These are phyloP conservation scores for Aspergillus haitiensis DNA, from an alignment of 495 filamentous ascomycete species.

Conservation along the genomic window DNA sequence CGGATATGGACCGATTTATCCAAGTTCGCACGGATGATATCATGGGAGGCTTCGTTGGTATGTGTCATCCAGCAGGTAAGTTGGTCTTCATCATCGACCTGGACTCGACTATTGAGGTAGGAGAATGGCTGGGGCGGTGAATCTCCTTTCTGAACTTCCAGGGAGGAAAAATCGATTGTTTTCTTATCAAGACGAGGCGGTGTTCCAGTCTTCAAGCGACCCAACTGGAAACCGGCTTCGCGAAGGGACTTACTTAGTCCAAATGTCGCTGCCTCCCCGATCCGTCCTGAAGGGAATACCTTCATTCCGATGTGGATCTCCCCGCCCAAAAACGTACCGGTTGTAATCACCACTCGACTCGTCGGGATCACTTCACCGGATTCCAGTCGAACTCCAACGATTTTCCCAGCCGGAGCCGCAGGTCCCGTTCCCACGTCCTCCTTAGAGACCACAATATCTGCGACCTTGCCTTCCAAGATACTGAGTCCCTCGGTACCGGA, in stretches of 20 bases:
- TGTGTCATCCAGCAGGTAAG: slow-evolving; percentile 79
- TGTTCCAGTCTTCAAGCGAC: slow-evolving; percentile 92
- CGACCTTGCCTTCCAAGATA: slow-evolving; percentile 82
- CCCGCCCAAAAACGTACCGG: slow-evolving; percentile 91
- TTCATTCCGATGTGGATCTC: slow-evolving; percentile 96
- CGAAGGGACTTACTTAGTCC: slow-evolving; percentile 88
- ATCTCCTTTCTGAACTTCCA: slow-evolving; percentile 78
- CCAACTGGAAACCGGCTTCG: slow-evolving; percentile 87
- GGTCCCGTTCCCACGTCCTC: slow-evolving; percentile 46
- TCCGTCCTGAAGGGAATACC: slow-evolving; percentile 79
- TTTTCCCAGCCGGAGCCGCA: slow-evolving; percentile 62
- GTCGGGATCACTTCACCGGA: slow-evolving; percentile 83
- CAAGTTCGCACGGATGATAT: slow-evolving; percentile 81
- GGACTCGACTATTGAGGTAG: slow-evolving; percentile 75
- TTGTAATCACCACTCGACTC: slow-evolving; percentile 86
- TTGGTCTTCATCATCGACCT: slow-evolving; percentile 69
- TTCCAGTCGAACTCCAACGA: slow-evolving; percentile 84
- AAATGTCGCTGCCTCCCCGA: slow-evolving; percentile 92
- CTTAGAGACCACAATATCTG: slow-evolving; percentile 76
- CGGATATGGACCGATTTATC: slow-evolving; percentile 94
- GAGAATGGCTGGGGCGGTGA: slow-evolving; percentile 88
- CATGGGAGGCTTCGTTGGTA: slow-evolving; percentile 80
- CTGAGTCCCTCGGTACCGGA: slow-evolving; percentile 70
- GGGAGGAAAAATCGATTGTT: slow-evolving; percentile 73
- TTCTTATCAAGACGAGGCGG: slow-evolving; percentile 81